Conservation (phyloP, 176 grass and related monocot species). For the Hordeum vulgare region MorexV3_pseudomolecules_assembly NC_058524.1:548734440-548734939, state of each 20-base stretch:
- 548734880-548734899: neutral
- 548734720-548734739: neutral
- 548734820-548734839: neutral
- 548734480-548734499: neutral
- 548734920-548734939: neutral
- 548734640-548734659: conserved; percentile 7
- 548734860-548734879: neutral
- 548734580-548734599: neutral
- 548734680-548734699: conserved; percentile 23
- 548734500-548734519: neutral
- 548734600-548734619: neutral
- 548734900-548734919: neutral
- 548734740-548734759: neutral
- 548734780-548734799: neutral
- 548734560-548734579: neutral
- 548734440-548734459: too few species aligned
- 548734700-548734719: neutral
- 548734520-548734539: neutral
- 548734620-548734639: neutral
- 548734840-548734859: conserved; percentile 5
- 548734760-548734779: neutral
- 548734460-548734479: too few species aligned
- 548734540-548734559: neutral
- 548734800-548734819: neutral
- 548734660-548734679: conserved; percentile 27